Evolutionary conservation across 2,329 filamentous ascomycete species (phyloP), one percentile per base, ranked within the genome.

Genomic region (Dactylellina parvicollis): DNA sequence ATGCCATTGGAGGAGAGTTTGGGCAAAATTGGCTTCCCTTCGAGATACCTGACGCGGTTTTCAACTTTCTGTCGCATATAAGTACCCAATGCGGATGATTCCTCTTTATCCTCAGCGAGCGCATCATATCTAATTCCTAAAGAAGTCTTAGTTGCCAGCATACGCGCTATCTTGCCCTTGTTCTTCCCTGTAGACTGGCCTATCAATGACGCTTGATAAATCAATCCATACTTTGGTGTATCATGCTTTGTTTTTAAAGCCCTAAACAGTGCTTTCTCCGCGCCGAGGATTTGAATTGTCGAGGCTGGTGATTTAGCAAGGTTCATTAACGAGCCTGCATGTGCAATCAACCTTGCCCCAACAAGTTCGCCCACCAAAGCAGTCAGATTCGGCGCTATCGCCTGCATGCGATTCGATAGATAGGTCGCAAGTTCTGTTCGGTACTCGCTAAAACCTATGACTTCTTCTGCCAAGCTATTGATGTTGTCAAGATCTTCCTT

Each of bases 221-320:
- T 92, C 76, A 96, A 86, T 86, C 95, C 95, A 79, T 98, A 99
- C 83, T 98, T 99, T 80, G 95, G 95, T 38, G 95, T 99, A 80
- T 97, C 92, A 82, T 98, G 94, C 86, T 99, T 98, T 54, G 95
- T 99, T 88, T 99, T 99, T 76, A 99, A 86, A 18, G 95, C 95
- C 79, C 95, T 89, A 89, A 99, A 99, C 46, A 99, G 88, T 5
- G 95, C 95, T 86, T 99, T 99, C 85, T 99, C 95, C 73, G 95
- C 95, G 85, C 95, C 95, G 65, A 98, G 88, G 79, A 99, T 97
- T 85, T 99, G 95, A 77, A 99, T 92, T 75, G 95, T 99, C 79
- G 91, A 95, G 83, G 92, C 92, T 73, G 95, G 92, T 77, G 90
- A 91, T 86, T 98, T 98, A 81, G 95, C 92, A 55, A 99, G 86